Base-by-base conservation (phyloP, 2,329 filamentous ascomycete genomes). In the Alternaria incomplexa region DNA sequence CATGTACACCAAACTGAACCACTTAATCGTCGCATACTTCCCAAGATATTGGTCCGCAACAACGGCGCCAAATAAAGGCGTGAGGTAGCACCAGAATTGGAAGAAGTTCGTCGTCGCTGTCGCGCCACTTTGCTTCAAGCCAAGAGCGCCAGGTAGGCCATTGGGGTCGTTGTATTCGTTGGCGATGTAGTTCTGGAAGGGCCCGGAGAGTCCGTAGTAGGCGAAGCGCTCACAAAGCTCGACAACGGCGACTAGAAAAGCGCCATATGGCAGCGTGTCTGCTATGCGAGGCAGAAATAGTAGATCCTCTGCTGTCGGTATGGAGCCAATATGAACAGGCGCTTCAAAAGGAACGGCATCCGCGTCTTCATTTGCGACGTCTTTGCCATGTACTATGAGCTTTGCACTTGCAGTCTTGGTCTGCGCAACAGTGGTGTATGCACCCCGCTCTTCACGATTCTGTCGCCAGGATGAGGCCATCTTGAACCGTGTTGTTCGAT, bases 11-110 rank as follows among this genome's bases (percentile, higher is more conserved):
- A 81, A 82, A 43, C 83, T 89, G 69, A 91, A 90, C 73, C 87
- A 86, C 77, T 89, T 84, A 69, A 93, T 92, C 23, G 90, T 92
- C 68, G 86, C 85, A 81, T 88, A 93, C 63, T 90, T 89, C 32
- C 90, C 90, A 74, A 87, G 85, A 73, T 89, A 90, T 67, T 89
- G 86, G 80, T 93, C 91, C 11, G 91, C 90, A 7, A 85, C 80
- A 43, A 85, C 75, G 10, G 85, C 85, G 6, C 83, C 83, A 0
- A 83, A 32, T 4, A 84, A 80, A 0, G 83, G 83, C 4, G 82
- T 84, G 3, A 84, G 67, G 63, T 84, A 85, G 68, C 81, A 83
- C 79, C 82, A 84, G 65, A 82, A 83, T 51, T 84, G 82, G 71
- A 84, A 84, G 65, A 83, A 81, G 22, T 81, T 80, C n/a, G 80